A percentile compares a stretch with the other conserved stretches of the same genome.
Evolutionary conservation across 1,139 yeast species (phyloP).

Genomic region (Yamadazyma taylorii): DNA sequence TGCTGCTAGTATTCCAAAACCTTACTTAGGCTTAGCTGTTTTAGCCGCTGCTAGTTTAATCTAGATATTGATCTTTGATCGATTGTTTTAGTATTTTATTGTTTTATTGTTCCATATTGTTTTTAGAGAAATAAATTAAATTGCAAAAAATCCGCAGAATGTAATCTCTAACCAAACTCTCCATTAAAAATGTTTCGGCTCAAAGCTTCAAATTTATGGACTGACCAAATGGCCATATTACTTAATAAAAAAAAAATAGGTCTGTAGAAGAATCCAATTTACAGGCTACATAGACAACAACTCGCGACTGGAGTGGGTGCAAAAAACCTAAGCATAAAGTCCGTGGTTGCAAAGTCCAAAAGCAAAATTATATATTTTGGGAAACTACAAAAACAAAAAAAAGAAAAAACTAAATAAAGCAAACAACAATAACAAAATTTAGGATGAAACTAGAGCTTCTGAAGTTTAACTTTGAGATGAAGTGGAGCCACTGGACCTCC

Average conservation of each 20-base stretch:
- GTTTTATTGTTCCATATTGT: background rate
- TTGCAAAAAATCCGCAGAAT: slow-evolving; percentile 34
- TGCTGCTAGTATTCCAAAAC: background rate
- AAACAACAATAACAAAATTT: background rate
- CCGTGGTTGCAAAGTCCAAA: background rate
- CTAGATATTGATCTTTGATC: slow-evolving; percentile 1
- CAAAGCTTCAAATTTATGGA: background rate
- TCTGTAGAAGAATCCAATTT: no score
- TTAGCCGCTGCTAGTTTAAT: slow-evolving; percentile 6
- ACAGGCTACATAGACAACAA: no score
- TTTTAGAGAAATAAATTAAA: slow-evolving; percentile 37
- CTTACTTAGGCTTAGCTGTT: slow-evolving; percentile 5
- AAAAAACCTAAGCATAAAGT: no score
- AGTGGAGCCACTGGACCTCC: slow-evolving; percentile 32
- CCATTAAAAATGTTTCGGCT: no score
- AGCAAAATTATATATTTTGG: no score
- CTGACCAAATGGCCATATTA: no score
- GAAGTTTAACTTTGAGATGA: slow-evolving; percentile 18
- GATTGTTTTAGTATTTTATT: background rate
- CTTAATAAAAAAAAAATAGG: no score
- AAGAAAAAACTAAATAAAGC: background rate
- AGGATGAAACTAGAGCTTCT: background rate
- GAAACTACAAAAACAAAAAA: background rate
- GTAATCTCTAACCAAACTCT: no score
- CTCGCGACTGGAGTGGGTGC: no score